Evolutionary conservation across 1,284 basidiomycete species (phyloP), one percentile per base, ranked within the genome.

Genomic region (Singerocomus inundabilis): DNA sequence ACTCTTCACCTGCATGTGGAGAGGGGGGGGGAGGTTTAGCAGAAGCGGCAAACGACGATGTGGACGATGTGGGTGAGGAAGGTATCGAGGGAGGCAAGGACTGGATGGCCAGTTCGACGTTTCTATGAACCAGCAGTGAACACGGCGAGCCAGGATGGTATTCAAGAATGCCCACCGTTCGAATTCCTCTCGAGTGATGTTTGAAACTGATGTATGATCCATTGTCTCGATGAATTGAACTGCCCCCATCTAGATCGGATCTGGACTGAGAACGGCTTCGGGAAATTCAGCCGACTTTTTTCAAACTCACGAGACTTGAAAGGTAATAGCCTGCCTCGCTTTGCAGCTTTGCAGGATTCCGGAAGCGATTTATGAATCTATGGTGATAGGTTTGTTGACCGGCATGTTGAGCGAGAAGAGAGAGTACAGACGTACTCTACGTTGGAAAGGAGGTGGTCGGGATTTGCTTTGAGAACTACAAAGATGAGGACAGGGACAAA

Each of bases 281-380:
- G 5, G 15, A 15, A n/a, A n/a, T n/a, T 31, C 43, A 11, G 24
- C 35, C 26, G 4, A 12, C 10, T 31, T 3, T 12, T 11, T 26
- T 0, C 21, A 29, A 13, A 71, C 85, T 60, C 57, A 93, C 91
- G 54, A 99, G 73, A 71, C 92, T 96, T 0, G 94, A 97, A 1
- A 99, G 77, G 68, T 99, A 99, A 69, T 99, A 99, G 0, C 95
- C 97, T 9, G 92, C 88, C 73, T 99, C 97, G 58, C 95, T 94
- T 60, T 92, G 88, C 25, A 98, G 73, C 63, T 94, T 94, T 6
- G 80, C 77, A 0, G 94, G 90, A 65, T 91, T 94, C 42, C 96
- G 79, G 70, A 99, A 99, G 16, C 96, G 85, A 60, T 88, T 93
- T 64, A 99, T 98, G 69, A 98, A 98, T 67, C 94, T 94, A 53